Evolutionary conservation across 2,329 filamentous ascomycete species (phyloP), one percentile per base, ranked within the genome.

Genomic region (Botrytis squamosa): DNA sequence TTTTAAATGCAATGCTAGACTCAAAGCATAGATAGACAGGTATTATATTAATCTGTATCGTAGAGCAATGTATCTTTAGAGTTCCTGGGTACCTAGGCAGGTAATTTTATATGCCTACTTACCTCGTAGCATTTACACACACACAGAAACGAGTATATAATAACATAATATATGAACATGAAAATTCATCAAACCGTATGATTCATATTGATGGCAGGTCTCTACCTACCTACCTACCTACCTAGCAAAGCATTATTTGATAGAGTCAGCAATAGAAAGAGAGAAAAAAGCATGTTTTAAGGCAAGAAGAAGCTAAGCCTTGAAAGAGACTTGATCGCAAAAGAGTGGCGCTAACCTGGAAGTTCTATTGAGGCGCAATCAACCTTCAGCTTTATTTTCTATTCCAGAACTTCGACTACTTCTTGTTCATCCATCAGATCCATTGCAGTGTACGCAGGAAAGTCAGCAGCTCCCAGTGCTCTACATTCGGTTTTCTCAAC

Each of bases 291-390:
- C 38, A 55, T 55, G 52, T 55, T 55, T 29, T 57, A 64, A 63
- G 38, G 36, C 44, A 64, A 64, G 60, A 46, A 42, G n/a, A 55
- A 64, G 69, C 69, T 72, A 72, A 68, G 63, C 63, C 70, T 33
- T 68, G 70, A 63, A 70, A 66, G 60, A 67, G 46, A 52, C 60
- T 66, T 72, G 44, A 42, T 66, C 63, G 63, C 49, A 55, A 36
- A 72, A 68, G n/a, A 72, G 70, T 72, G 70, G 70, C 70, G 70
- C 70, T 68, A 68, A 68, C 49, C 29, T 68, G 49, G 49, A 68
- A 55, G 66, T 68, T 68, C 65, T 38, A 68, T 68, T 68, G 66
- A 68, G 66, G 66, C 66, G 66, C 66, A 68, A 70, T 70, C 63
- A 60, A 46, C 71, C 70, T 69, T 72, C 71, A 72, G 49, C 71